Evolutionary conservation across 371 early-diverging fungal genomes (phyloP), one percentile per base, ranked within the genome.

Genomic region (Rhizopus microsporus): DNA sequence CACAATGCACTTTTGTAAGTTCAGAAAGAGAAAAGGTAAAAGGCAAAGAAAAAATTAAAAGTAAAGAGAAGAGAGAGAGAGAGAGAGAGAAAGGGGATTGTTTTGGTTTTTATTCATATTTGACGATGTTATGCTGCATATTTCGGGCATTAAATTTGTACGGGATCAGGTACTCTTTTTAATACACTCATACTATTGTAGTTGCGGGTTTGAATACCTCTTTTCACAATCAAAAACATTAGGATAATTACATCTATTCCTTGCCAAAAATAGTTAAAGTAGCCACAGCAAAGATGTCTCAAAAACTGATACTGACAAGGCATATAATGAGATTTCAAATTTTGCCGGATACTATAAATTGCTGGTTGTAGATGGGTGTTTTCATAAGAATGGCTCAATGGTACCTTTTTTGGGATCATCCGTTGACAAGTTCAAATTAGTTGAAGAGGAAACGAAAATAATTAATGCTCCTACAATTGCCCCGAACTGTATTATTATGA

Each of bases 221-320:
- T n/a, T n/a, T n/a, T 51, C 51, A 51, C 16, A 51, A 38, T 2
- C 38, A 51, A 23, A 38, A 17, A 15, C 38, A 38, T 51, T 16
- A 38, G 34, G 50, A 50, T 7, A 34, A 50, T 2, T 50, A n/a
- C 12, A 12, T 34, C 5, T n/a, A 50, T 50, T 31, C 34, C 34
- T 50, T 50, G n/a, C 29, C 3, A 29, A 50, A 32, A 50, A 50
- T 50, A 6, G n/a, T 9, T 2, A 8, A 32, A 50, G 34, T 50
- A 50, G 32, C 34, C 34, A 50, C 50, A 50, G 50, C 50, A 15
- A 50, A 34, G 32, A 34, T 50, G 5, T 50, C 50, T 50, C 50
- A 29, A 50, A 50, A 50, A 50, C 34, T 1, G 10, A 50, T 34
- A 50, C 50, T 9, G 50, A 33, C 32, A 50, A 50, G 32, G 8